A percentile compares a stretch with the other conserved stretches of the same genome.
These are phyloP conservation scores for Cantharellus anzutake DNA, from an alignment of 768 basidiomycete species.

Conservation along the genomic window DNA sequence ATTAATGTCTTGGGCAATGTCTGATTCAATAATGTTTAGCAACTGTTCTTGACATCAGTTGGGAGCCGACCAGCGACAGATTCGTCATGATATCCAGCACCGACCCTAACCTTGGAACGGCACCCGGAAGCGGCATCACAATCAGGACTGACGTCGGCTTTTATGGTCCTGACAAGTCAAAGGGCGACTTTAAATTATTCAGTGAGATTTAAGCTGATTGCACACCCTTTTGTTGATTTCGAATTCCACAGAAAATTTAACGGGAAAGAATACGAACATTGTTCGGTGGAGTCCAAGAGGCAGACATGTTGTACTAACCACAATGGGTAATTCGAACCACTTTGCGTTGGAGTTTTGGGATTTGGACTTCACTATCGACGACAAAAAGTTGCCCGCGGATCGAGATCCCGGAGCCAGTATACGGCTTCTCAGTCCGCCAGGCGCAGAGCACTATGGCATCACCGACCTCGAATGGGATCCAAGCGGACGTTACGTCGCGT, in stretches of 20 bases:
- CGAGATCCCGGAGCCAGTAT: conserved; percentile 36
- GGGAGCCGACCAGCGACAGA: conserved; percentile 96
- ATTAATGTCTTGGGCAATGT: background rate
- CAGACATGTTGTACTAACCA: conserved; percentile 87
- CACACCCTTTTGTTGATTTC: background rate
- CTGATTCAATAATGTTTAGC: conserved; percentile 28
- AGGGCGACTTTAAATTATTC: conserved; percentile 86
- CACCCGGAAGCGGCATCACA: conserved; percentile 76
- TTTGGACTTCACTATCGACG: conserved; percentile 66
- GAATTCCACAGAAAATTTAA: conserved; percentile 38
- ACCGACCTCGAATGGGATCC: conserved; percentile 99
- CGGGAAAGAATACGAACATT: conserved; percentile 75
- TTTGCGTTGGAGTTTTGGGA: conserved; percentile 99
- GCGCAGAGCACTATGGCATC: conserved; percentile 88
- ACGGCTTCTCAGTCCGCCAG: conserved; percentile 44
- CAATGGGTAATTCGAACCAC: conserved; percentile 85
- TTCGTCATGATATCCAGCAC: conserved; percentile 89
- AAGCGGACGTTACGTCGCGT: conserved; percentile 79
- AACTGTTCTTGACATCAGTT: conserved; percentile 87
- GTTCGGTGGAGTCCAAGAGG: conserved; percentile 95
- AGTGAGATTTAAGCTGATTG: conserved; percentile 25
- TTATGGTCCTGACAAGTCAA: conserved; percentile 78
- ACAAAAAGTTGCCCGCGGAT: conserved; percentile 22
- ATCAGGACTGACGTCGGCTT: conserved; percentile 93
- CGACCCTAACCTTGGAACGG: conserved; percentile 74